Evolutionary conservation across 495 filamentous ascomycete species (phyloP).

Genomic region (Trypethelium eluteriae): DNA sequence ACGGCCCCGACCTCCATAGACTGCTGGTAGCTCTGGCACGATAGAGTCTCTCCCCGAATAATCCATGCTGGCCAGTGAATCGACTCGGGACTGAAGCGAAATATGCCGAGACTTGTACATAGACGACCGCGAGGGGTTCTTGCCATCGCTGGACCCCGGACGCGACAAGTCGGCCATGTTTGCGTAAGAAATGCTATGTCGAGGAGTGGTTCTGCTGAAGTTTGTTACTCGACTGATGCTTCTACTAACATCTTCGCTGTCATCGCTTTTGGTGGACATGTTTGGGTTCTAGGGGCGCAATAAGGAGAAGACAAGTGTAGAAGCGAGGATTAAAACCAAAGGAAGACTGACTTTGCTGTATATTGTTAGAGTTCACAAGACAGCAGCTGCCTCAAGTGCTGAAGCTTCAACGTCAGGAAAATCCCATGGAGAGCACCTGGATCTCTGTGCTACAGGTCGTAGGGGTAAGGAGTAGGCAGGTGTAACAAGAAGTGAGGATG

Average conservation of each 20-base stretch:
- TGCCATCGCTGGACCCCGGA: slow-evolving; percentile 11
- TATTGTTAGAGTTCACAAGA: not conserved
- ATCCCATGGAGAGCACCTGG: slow-evolving; percentile 1
- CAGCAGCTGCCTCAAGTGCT: slow-evolving; percentile 1
- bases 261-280: not conserved
- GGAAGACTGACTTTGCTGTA: slow-evolving; percentile 3
- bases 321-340: not conserved
- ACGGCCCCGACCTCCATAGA: slow-evolving; percentile 12
- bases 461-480: not conserved
- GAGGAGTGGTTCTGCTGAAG: slow-evolving; percentile 1
- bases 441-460: not conserved
- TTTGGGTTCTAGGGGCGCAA: not conserved
- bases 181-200: not conserved
- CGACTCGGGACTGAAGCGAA: slow-evolving; percentile 26
- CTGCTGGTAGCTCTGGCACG: slow-evolving; percentile 16
- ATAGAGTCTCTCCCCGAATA: slow-evolving; percentile 9
- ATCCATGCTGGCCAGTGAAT: slow-evolving; percentile 26
- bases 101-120: slow-evolving; percentile 27
- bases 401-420: not conserved
- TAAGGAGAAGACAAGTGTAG: not conserved
- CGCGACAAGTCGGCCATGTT: not conserved
- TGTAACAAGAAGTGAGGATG: not conserved
- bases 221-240: slow-evolving; percentile 4
- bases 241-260: not conserved
- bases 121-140: slow-evolving; percentile 10